These are phyloP conservation scores for Fabrea salina DNA, from an alignment of 169 alveolate species.

Conservation along the genomic window DNA sequence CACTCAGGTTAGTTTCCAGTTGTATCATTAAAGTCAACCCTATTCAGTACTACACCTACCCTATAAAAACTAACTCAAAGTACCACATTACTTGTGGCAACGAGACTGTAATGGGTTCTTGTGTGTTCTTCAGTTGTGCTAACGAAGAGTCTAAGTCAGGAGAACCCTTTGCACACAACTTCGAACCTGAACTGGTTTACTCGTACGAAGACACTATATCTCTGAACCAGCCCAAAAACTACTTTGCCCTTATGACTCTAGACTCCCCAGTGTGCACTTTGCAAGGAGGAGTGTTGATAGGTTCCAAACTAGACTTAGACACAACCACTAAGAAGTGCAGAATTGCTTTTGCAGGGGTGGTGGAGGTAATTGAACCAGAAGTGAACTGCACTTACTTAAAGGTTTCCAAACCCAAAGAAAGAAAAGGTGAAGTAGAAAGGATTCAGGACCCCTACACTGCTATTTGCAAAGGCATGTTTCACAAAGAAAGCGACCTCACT, in stretches of 20 bases:
- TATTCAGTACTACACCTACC: slow-evolving; percentile 68
- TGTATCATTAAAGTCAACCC: slow-evolving; percentile 67
- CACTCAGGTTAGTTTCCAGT: slow-evolving; percentile 44
- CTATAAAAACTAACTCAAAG: slow-evolving; percentile 64
- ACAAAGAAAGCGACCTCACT: slow-evolving; percentile 74
- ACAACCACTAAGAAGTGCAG: neutral
- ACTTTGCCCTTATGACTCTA: neutral
- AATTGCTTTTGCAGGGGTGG: slow-evolving; percentile 9
- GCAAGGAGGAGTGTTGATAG: neutral
- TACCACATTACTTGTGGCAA: slow-evolving; percentile 82
- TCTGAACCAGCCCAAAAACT: neutral
- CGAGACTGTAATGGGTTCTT: slow-evolving; percentile 70
- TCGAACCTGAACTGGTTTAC: neutral
- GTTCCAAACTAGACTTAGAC: slow-evolving; percentile 13
- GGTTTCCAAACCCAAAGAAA: slow-evolving; percentile 30
- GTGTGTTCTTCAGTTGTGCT: slow-evolving; percentile 4
- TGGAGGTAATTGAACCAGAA: slow-evolving; percentile 1
- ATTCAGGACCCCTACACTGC: slow-evolving; percentile 53
- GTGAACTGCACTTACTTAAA: neutral
- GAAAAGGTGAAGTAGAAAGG: slow-evolving; percentile 28
- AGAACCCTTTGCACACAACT: neutral
- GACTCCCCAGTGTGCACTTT: neutral
- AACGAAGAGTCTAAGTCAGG: neutral
- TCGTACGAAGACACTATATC: neutral
- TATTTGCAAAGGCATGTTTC: slow-evolving; percentile 68